Base-by-base conservation (phyloP, 306 rosid genomes). In the Pyrus communis region DNA sequence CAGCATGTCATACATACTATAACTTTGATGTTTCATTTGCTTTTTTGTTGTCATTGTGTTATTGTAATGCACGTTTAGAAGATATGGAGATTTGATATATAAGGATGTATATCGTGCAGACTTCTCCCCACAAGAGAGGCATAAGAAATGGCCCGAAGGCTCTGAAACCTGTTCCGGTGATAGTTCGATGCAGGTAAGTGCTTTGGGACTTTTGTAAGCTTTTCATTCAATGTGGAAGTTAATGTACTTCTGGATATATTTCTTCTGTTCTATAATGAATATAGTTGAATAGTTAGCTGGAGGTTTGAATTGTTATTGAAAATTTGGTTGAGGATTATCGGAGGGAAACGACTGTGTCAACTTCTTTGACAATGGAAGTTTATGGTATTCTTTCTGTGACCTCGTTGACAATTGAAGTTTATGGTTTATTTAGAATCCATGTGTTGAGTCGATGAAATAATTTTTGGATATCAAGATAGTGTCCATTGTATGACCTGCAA, bases 91-190 rank as follows among this genome's bases (percentile, higher is more conserved):
- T 42, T 68, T 68, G 73, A 68, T 43, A 18, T 43, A n/a, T 49
- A 43, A 27, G 71, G 69, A 49, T 65, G 81, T 52, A 13, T 74
- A 17, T 69, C 7, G 21, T 81, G 87, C 82, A 91, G 93, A 54
- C 68, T 31, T 73, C 79, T 82, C 82, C 76, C 25, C 82, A 82
- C 76, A 82, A 73, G 81, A 82, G 82, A 77, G 82, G 82, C 89
- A 89, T 85, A 77, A 81, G 96, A 74, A 91, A 91, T 82, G 98
- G 93, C 27, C 97, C 97, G 5, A 93, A 79, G 86, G 98, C 97
- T 71, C 71, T 91, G 71, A 89, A 93, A 81, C 97, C 97, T 38
- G 69, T 72, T 75, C 97, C 96, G 1, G 96, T 93, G 69, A 88
- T 93, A 64, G 73, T 88, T 62, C 82, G 88, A 46, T 92, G 97